Base-by-base conservation (phyloP, 164 flowering plant genomes). In the Tinospora cordifolia region DNA sequence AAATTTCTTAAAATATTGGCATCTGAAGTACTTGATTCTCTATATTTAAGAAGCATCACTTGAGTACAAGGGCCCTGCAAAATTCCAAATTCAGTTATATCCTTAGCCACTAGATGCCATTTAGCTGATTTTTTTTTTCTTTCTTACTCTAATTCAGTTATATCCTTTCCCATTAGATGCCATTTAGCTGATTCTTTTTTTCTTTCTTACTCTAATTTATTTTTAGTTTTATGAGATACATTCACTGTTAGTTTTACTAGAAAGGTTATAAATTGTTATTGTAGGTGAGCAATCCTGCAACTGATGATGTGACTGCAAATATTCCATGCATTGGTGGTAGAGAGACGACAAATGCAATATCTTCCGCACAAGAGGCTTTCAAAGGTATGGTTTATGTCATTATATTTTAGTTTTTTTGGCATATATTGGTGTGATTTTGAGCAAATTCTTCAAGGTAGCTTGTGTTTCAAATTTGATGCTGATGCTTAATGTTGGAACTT, bases 261-360 rank as follows among this genome's bases (percentile, higher is more conserved):
- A n/a, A n/a, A n/a, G n/a, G 44, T 40, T 40, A 4, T 40, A 40
- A 4, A 4, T 41, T 80, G 69, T 67, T 47, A 77, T 80, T 78
- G 71, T 81, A 94, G 99, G 91, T 95, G 49, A 21, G 66, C 69
- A 90, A 95, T 73, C 99, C 99, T 46, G 94, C 98, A 15, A 89
- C 97, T 38, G 98, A 96, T 63, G 94, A 90, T 69, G 79, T 85
- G 70, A 77, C 92, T 73, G 82, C 89, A 46, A 80, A 82, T 68
- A 90, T 95, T 24, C 73, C 99, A 62, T 89, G 86, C 85, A 90
- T 95, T 98, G 97, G 99, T 54, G 74, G 63, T 40, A 83, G 65
- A 77, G 99, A 95, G 84, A 90, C 98, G 49, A 83, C 80, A 75
- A 96, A 90, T 83, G 99, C 99, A 57, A 89, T 95, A 66, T 81